These are phyloP conservation scores for Penicillium subrubescens DNA, from an alignment of 495 filamentous ascomycete genomes.

Conservation along the genomic window DNA sequence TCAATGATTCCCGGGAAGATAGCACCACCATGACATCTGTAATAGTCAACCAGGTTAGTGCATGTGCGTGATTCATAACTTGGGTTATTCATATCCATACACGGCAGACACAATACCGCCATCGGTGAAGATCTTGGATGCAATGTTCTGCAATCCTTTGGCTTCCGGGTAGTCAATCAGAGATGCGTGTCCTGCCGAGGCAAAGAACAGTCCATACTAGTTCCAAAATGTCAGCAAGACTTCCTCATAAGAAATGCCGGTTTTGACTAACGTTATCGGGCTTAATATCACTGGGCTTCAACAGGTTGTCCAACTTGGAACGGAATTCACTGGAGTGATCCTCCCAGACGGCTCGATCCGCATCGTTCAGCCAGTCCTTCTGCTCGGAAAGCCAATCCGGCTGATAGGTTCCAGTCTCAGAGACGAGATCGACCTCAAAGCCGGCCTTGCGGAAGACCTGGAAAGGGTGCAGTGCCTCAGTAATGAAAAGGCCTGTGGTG, in stretches of 20 bases:
- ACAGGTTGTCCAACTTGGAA: neutral
- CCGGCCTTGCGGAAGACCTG: conserved; percentile 45
- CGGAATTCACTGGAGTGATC: conserved; percentile 17
- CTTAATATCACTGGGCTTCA: neutral
- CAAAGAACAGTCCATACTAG: conserved; percentile 48
- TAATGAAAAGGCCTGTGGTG: conserved; percentile 43
- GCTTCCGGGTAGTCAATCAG: conserved; percentile 52
- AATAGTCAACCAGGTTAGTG: neutral
- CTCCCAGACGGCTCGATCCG: conserved; percentile 42
- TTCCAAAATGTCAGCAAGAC: neutral
- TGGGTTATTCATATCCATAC: neutral
- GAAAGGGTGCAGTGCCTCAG: conserved; percentile 53
- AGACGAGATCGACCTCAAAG: conserved; percentile 52
- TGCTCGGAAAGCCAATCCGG: conserved; percentile 49
- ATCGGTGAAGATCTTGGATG: neutral
- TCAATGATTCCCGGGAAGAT: neutral
- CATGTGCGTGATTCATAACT: neutral
- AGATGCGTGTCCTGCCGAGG: conserved; percentile 50
- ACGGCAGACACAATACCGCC: neutral
- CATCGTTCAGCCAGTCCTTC: conserved; percentile 43
- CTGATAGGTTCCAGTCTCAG: conserved; percentile 49
- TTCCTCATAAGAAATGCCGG: neutral
- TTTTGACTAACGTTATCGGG: neutral
- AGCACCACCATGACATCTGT: neutral
- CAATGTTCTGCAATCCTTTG: conserved; percentile 34